Base-by-base conservation (phyloP, 176 grass and related monocot species). In the Triticum urartu region DNA sequence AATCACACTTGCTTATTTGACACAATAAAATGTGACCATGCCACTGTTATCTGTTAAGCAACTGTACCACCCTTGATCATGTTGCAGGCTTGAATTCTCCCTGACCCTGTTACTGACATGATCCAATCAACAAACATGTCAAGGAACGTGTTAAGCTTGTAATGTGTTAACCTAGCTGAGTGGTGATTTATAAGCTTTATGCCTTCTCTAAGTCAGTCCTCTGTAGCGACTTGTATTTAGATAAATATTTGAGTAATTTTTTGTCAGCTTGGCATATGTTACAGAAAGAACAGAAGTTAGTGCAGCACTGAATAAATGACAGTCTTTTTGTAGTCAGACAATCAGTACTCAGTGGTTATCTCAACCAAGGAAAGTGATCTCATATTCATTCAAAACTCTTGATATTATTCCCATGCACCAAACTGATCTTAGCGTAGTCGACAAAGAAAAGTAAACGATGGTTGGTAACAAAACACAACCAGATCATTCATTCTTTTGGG, bases 401-500 rank as follows among this genome's bases (percentile, higher is more conserved):
- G 36, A 84, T 30, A 18, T 66, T 82, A 81, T 81, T 58, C 69
- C 68, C 11, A 17, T n/a, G 22, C n/a, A 13, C 3, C 13, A 3
- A 11, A n/a, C 35, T 15, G 60, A 59, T 40, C 36, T 48, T 86
- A 64, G 3, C 8, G 4, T 45, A 34, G 17, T 12, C 1, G 48
- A 58, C 1, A 77, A 24, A 18, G 13, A 8, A 26, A 18, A 48
- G n/a, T 10, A 3, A 56, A 0, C 0, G 9, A 67, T 20, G 13
- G 43, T 36, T 0, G 6, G 7, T 1, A 70, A 2, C 20, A 56
- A 79, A 50, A 45, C 40, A 64, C 0, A 75, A 14, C 6, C 40
- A 58, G 0, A 54, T 81, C 83, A 69, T 33, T 90, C 80, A 90
- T 52, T 91, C 32, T 40, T 86, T 81, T 0, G 92, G 87, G 25